Base-by-base conservation (phyloP, 202 grass and related monocot species). In the Carex sylvatica region DNA sequence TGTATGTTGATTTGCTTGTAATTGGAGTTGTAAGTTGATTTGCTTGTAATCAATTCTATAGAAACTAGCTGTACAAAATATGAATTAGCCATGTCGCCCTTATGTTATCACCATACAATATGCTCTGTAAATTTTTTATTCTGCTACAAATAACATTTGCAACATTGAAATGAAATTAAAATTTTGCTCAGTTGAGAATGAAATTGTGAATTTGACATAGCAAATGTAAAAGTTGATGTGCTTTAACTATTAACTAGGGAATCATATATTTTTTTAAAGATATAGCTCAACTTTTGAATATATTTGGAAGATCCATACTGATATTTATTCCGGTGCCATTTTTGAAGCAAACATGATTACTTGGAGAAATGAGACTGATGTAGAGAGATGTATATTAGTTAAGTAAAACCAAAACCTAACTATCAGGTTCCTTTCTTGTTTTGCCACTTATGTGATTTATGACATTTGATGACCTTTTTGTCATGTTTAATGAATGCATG, bases 391-490 rank as follows among this genome's bases (percentile, higher is more conserved):
- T 38, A 30, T 84, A 74, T 76, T 74, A 28, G 59, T 76, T 66
- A 33, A 66, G 40, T 78, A 52, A 35, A 84, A 60, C 70, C 82
- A 84, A 84, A 84, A 77, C 83, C 83, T 78, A 66, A 77, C 54
- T 54, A 62, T 84, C 72, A 84, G 54, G 83, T 54, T 76, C 61
- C 65, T 18, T 14, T 78, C 55, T 78, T 78, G 55, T 84, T 74
- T 75, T 61, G 61, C 22, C 42, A 73, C 16, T 74, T 78, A 20
- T 78, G 14, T 78, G 74, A 78, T 36, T 3, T 80, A 81, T 63
- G 60, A 66, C 62, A 30, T 49, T 0, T 81, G 24, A 18, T 14
- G 38, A 65, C 62, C 14, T 28, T 63, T 47, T 65, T 81, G 79
- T 81, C 79, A 19, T 66, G 40, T 65, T 65, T 65, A 47, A 30